Percentiles rank a stretch among this genome's conserved stretches.
These are phyloP conservation scores for Camillea tinctor DNA, from an alignment of 2,329 filamentous ascomycete species.

Conservation along the genomic window DNA sequence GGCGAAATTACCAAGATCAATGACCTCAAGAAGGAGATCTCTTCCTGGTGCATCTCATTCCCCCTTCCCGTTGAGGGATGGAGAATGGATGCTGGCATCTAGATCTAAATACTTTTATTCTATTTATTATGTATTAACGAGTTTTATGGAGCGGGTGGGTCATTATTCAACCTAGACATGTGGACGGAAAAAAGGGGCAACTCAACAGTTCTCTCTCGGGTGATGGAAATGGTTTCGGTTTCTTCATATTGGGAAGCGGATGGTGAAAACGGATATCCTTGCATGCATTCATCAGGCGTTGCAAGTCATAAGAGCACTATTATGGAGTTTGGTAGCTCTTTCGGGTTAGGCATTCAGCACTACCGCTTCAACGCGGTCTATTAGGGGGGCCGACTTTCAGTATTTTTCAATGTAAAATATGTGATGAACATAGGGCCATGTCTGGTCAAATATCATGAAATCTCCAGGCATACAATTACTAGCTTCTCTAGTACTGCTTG, in stretches of 20 bases:
- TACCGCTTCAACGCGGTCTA: slow-evolving; percentile 43
- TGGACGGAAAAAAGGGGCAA: slow-evolving; percentile 27
- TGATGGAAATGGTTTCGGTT: slow-evolving; percentile 13
- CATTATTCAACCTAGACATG: slow-evolving; percentile 32
- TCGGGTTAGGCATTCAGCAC: slow-evolving; percentile 27
- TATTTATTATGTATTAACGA: slow-evolving; percentile 8
- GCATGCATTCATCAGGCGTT: slow-evolving; percentile 36
- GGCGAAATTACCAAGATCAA: slow-evolving; percentile 81
- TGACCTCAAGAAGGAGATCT: slow-evolving; percentile 83
- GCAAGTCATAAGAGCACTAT: slow-evolving; percentile 29
- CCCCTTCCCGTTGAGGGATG: slow-evolving; percentile 83
- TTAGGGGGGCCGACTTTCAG: slow-evolving; percentile 13
- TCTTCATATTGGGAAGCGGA: slow-evolving; percentile 21
- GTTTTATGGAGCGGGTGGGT: slow-evolving; percentile 16
- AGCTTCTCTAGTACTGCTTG: background rate
- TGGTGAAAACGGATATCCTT: slow-evolving; percentile 25
- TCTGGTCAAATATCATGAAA: background rate
- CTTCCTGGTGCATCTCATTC: slow-evolving; percentile 83
- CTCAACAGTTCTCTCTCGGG: slow-evolving; percentile 32
- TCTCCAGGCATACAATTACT: background rate
- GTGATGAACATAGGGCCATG: background rate
- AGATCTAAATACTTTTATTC: slow-evolving; percentile 29
- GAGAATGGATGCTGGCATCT: slow-evolving; percentile 60
- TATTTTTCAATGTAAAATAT: slow-evolving; percentile 15
- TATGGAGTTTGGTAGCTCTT: slow-evolving; percentile 27